phyloP scores from a whole-genome alignment of 352 stramenopile genomes.

The Nothophytophthora sp. region DNA sequence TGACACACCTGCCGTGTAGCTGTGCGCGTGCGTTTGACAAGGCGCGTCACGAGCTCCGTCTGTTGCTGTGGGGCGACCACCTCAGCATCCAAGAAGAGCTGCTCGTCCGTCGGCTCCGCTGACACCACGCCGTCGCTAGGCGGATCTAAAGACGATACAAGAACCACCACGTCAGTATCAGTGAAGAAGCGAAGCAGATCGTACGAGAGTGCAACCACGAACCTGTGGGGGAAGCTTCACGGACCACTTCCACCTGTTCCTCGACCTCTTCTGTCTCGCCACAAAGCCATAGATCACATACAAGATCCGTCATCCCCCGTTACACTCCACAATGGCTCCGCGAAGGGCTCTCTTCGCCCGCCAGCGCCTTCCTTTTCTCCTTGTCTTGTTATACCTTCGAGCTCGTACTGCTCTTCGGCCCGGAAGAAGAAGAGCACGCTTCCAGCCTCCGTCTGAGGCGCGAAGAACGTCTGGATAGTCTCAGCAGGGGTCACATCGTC shows the following conservation, averaged over 20 bases:
- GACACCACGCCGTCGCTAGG: constrained; percentile 9
- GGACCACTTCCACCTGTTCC: constrained; percentile 71
- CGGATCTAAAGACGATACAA: constrained; percentile 2
- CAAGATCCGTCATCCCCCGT: not conserved
- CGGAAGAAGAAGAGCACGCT: constrained; percentile 82
- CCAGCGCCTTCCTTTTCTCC: not conserved
- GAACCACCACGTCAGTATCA: not conserved
- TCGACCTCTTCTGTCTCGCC: constrained; percentile 62
- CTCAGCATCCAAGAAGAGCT: constrained; percentile 67
- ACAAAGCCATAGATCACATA: not conserved
- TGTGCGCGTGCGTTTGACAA: constrained; percentile 50
- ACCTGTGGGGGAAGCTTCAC: constrained; percentile 31
- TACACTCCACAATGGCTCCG: not conserved
- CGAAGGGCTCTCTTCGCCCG: not conserved
- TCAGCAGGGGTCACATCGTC: constrained; percentile 26
- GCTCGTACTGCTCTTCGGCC: constrained; percentile 60
- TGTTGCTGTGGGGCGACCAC: constrained; percentile 16
- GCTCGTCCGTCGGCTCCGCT: constrained; percentile 59
- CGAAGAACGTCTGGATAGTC: constrained; percentile 62
- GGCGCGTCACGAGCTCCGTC: constrained; percentile 41
- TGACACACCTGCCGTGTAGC: constrained; percentile 62
- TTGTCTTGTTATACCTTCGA: constrained; percentile 44
- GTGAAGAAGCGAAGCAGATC: not conserved
- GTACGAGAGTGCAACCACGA: not conserved
- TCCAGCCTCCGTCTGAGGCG: constrained; percentile 47